Base-by-base conservation (phyloP, 2,329 filamentous ascomycete species). In the Ceratocystis diversiconidia region DNA sequence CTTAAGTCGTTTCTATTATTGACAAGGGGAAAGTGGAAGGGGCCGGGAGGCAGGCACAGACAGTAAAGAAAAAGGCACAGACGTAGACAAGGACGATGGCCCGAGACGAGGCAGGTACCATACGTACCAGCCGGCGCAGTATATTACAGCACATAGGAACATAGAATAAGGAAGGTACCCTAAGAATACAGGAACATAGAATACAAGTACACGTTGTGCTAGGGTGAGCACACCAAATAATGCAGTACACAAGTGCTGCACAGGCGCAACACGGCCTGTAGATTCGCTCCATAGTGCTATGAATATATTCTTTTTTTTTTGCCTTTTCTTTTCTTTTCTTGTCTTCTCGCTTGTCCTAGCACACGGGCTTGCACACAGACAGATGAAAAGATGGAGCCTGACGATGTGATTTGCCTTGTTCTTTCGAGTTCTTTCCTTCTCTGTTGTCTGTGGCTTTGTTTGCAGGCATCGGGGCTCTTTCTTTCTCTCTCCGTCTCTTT, bases 11-110 rank as follows among this genome's bases (percentile, higher is more conserved):
- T 57, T 57, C 52, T 57, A 57, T 57, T 57, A 57, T 57, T 57
- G 52, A 57, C 52, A 57, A 32, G 52, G 52, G 52, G 52, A 32
- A 57, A 6, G 52, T 22, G 52, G 52, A 57, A 28, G 52, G 52
- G 52, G 52, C 19, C 52, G 52, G 52, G 52, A 57, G 25, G 52
- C 15, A 57, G 52, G 22, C 25, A 57, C 28, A 57, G 25, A 57
- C 52, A n/a, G 22, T 28, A 32, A 30, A 22, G 19, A 28, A 57
- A 28, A 57, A 57, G 52, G 52, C 52, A 57, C 52, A 32, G 52
- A 57, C 52, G 52, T 57, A 25, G 52, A 30, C 12, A 57, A 41
- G 12, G 36, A 41, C 10, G 36, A 41, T 36, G 32, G 32, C 8
- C 32, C 22, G 32, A 36, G 32, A 12, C 32, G 52, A 57, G 52